phyloP scores from a whole-genome alignment of 495 filamentous ascomycete species.

The Achaetomiella virescens region DNA sequence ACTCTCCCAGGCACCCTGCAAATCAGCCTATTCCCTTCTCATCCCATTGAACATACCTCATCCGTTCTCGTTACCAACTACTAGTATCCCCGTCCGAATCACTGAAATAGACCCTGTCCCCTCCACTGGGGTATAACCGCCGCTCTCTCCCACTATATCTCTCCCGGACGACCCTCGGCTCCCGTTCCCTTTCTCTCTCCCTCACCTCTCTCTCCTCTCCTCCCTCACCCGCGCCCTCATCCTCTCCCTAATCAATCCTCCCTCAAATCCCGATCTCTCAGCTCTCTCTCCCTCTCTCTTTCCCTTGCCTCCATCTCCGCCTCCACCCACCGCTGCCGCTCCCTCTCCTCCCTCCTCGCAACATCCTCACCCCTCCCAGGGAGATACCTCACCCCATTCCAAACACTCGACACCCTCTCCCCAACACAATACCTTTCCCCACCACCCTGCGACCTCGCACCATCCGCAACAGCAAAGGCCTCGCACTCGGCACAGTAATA shows the following conservation, averaged over 20 bases:
- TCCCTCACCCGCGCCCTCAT: background rate
- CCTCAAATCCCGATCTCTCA: background rate
- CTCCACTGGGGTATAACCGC: background rate
- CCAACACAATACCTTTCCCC: background rate
- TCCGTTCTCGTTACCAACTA: background rate
- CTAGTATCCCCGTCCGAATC: slow-evolving; percentile 1
- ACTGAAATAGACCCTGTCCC: background rate
- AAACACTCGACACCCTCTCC: too few relatives aligned
- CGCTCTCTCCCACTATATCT: background rate
- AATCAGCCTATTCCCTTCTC: background rate
- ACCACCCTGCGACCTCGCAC: background rate
- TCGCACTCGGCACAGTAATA: slow-evolving; percentile 5
- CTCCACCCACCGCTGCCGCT: background rate
- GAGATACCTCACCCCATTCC: background rate
- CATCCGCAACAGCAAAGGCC: background rate
- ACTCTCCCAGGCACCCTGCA: too few relatives aligned
- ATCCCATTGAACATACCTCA: background rate
- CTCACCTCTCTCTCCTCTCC: background rate
- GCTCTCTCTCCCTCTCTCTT: background rate
- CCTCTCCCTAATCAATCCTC: background rate
- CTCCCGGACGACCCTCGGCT: background rate
- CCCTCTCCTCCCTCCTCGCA: background rate
- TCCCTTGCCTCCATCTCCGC: background rate
- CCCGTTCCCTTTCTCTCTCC: background rate
- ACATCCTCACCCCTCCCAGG: background rate